Conservation (phyloP, 805 yeast genomes). For the Starmerella geochares region DNA sequence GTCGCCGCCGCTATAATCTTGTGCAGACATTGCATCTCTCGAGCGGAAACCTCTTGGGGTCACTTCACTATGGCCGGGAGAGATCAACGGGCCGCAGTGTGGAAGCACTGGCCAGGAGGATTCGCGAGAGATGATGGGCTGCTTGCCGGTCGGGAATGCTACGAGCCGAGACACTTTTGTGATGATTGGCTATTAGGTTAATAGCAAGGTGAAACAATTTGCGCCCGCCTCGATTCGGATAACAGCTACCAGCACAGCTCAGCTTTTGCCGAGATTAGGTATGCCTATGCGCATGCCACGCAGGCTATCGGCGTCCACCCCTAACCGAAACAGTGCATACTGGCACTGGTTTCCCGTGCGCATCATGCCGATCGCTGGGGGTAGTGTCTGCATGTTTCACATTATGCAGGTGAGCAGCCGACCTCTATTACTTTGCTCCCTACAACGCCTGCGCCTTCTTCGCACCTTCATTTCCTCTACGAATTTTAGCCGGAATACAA, state of each 20-base stretch:
- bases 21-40: conserved; percentile 7
- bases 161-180: not conserved
- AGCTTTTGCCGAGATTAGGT: not conserved
- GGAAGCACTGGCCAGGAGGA: not conserved
- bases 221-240: not conserved
- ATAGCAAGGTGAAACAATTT: not conserved
- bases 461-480: no score
- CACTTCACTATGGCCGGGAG: not conserved
- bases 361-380: not conserved
- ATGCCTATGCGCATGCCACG: not conserved
- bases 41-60: not conserved
- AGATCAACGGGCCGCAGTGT: not conserved
- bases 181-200: not conserved
- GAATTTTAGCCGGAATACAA: no score
- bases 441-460: not conserved
- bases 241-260: not conserved
- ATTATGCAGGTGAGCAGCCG: not conserved
- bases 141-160: not conserved
- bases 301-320: not conserved
- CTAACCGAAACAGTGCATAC: not conserved
- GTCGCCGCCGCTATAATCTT: conserved; percentile 5
- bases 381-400: conserved; percentile 2
- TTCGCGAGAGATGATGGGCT: not conserved
- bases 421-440: not conserved
- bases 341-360: not conserved